Evolutionary conservation across 2,329 filamentous ascomycete genomes (phyloP), one percentile per base, ranked within the genome.

Genomic region (Paecilomyces fulvus): DNA sequence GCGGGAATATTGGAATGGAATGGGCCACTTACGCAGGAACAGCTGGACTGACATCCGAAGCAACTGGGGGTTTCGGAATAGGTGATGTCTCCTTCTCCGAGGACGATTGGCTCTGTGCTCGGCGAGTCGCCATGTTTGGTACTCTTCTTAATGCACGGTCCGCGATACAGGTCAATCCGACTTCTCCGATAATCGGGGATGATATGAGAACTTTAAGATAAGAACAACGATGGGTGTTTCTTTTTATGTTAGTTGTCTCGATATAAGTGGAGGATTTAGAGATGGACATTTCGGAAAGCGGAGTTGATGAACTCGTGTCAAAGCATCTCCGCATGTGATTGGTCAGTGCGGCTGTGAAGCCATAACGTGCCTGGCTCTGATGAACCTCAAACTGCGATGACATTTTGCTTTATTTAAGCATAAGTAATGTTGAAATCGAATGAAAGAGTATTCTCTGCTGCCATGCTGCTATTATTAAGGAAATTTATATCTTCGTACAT

Each of bases 21-120:
- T 28, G 4, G 7, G 25, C 2, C 14, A 77, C 86, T 73, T 76
- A 95, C 90, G 81, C 79, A 54, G 91, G 90, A 52, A 96, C 90
- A 21, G 90, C 90, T 20, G 90, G 89, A n/a, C 86, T 76, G 61
- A 88, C 92, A 74, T 86, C 83, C 56, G 88, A 91, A 65, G 84
- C 84, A 63, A 81, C 77, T 57, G 73, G 69, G 30, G 76, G 69
- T 51, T 74, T 70, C 10, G 66, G 56, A 28, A 68, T 33, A 56
- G 73, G 72, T 57, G 70, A 59, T 28, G 64, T 61, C 4, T 58
- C 61, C 8, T 55, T 65, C 48, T 69, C 65, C 54, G 67, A 65
- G 49, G 65, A 67, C 37, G 67, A 66, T 54, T 68, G 64, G 11
- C 60, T 65, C 37, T 67, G 64, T 49, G 65, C 59, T 54, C 69